These are phyloP conservation scores for Penicillium thymicola DNA, from an alignment of 2,329 filamentous ascomycete species.

Conservation along the genomic window DNA sequence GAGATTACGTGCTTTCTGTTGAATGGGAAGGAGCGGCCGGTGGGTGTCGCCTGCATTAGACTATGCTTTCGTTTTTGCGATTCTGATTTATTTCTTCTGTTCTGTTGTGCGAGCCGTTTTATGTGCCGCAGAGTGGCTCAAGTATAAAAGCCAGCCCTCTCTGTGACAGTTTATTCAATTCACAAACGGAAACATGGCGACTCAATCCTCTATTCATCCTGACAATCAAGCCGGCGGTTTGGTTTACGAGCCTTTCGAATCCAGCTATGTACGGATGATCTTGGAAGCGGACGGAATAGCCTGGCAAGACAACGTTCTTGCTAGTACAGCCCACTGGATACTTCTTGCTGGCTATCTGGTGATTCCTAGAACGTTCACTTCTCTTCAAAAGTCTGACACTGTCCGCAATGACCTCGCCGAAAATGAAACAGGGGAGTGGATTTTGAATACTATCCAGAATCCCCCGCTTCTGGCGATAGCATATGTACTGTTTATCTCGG, in stretches of 20 bases:
- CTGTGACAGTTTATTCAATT: too few species aligned
- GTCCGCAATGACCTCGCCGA: constrained; percentile 27
- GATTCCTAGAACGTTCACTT: neutral
- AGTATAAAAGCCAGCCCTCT: neutral
- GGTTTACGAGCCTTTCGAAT: neutral
- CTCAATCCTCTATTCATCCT: neutral
- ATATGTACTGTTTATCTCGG: constrained; percentile 44
- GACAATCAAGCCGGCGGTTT: neutral
- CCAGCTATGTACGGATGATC: constrained; percentile 46
- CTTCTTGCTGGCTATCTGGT: constrained; percentile 51
- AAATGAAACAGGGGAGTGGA: constrained; percentile 27
- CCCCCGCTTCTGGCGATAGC: constrained; percentile 45
- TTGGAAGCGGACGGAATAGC: constrained; percentile 48
- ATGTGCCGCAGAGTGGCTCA: neutral
- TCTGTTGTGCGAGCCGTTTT: neutral
- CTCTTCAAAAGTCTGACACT: constrained; percentile 18
- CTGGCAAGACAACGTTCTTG: constrained; percentile 48
- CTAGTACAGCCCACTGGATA: constrained; percentile 47
- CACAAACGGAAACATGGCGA: neutral
- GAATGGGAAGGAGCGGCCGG: neutral
- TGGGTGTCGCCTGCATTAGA: neutral
- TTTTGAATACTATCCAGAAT: constrained; percentile 34
- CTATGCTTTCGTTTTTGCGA: too few species aligned
- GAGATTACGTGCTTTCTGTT: too few species aligned
- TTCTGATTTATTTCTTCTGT: too few species aligned